These are phyloP conservation scores for Pyrenophora graminea DNA, from an alignment of 2,329 filamentous ascomycete genomes.

Conservation along the genomic window DNA sequence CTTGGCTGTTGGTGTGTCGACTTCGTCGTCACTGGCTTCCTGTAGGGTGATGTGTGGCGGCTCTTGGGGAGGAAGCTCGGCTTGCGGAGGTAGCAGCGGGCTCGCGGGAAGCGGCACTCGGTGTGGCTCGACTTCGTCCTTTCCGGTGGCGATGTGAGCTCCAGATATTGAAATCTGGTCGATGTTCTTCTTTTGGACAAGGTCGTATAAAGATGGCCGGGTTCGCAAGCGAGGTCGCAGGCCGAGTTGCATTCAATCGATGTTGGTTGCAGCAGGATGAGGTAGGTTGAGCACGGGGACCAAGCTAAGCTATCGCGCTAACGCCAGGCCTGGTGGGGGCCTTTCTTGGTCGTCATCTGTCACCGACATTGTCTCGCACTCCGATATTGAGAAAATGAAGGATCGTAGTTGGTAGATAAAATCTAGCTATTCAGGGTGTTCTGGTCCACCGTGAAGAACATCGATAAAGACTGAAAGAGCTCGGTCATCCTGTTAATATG, in stretches of 20 bases:
- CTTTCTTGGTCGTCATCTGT: constrained; percentile 16
- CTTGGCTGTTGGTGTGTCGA: constrained; percentile 23
- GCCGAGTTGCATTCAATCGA: constrained; percentile 57
- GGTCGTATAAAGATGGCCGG: constrained; percentile 66
- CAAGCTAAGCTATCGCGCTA: constrained; percentile 18
- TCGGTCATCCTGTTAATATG: not conserved
- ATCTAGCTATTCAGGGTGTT: no score
- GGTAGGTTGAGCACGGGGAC: constrained; percentile 18
- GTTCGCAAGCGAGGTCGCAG: constrained; percentile 62
- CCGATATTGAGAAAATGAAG: not conserved
- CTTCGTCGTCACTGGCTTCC: constrained; percentile 22
- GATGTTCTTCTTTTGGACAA: constrained; percentile 59
- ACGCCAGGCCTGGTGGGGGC: constrained; percentile 19
- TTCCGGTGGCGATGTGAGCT: constrained; percentile 23
- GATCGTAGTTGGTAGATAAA: no score
- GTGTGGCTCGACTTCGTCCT: constrained; percentile 36
- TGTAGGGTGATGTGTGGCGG: constrained; percentile 32
- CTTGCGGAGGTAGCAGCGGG: constrained; percentile 37
- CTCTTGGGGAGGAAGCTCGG: constrained; percentile 29
- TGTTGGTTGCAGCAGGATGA: constrained; percentile 29
- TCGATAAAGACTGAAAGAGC: no score
- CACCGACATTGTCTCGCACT: constrained; percentile 1
- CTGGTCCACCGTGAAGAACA: no score
- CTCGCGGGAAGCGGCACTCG: constrained; percentile 44
- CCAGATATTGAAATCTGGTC: constrained; percentile 50